phyloP scores from a whole-genome alignment of 2,329 filamentous ascomycete genomes.

The Sclerotinia spermophila region DNA sequence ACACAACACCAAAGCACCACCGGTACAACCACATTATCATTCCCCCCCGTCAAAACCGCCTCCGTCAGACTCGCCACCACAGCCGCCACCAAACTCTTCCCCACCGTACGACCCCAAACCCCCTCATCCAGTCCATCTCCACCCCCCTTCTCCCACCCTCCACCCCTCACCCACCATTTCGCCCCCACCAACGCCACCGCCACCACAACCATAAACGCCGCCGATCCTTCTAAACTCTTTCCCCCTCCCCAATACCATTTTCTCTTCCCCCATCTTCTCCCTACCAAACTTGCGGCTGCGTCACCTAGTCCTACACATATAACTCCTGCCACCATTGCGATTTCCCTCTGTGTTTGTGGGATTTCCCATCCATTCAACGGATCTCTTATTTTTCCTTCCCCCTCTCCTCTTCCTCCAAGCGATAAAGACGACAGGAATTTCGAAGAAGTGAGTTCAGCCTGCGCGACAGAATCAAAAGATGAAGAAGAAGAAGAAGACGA shows the following conservation, averaged over 20 bases:
- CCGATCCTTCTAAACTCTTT: constrained; percentile 85
- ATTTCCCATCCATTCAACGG: constrained; percentile 74
- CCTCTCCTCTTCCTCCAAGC: neutral
- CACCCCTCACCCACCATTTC: constrained; percentile 70
- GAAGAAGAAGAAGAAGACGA: constrained; percentile 29
- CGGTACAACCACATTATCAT: constrained; percentile 87
- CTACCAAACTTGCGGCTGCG: constrained; percentile 86
- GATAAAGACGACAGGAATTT: neutral
- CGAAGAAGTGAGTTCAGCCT: neutral
- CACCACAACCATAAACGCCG: constrained; percentile 80
- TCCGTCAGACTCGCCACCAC: constrained; percentile 85
- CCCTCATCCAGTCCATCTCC: neutral
- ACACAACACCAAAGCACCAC: constrained; percentile 91
- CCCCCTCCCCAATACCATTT: constrained; percentile 98
- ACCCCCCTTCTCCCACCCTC: constrained; percentile 80
- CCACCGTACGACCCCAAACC: neutral
- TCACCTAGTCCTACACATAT: constrained; percentile 95
- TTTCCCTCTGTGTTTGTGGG: constrained; percentile 61
- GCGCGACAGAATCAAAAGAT: constrained; percentile 37
- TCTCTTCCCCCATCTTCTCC: constrained; percentile 74
- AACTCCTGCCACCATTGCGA: constrained; percentile 88
- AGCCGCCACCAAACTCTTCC: constrained; percentile 71
- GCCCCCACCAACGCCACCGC: constrained; percentile 67
- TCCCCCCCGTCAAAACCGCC: constrained; percentile 91
- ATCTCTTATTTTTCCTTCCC: constrained; percentile 40